Base-by-base conservation (phyloP, 768 basidiomycete species). In the Zangia roseola region DNA sequence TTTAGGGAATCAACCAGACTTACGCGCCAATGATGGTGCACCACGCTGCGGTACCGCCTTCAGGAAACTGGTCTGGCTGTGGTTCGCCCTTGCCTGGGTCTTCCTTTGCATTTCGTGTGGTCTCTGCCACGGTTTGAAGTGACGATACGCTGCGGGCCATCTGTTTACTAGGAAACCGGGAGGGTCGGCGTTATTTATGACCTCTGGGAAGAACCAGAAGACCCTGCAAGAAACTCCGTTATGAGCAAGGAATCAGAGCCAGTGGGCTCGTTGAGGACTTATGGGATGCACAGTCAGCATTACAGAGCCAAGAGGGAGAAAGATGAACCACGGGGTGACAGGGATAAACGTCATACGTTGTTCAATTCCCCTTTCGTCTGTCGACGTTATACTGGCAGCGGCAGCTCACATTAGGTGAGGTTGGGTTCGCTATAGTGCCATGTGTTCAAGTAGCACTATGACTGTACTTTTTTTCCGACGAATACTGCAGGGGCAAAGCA, bases 41-140 rank as follows among this genome's bases (percentile, higher is more conserved):
- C 65, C 65, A 67, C 6, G 64, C 65, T 20, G 52, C 58, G 3
- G 46, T 30, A 5, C 65, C 65, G 10, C 67, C 65, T 50, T 67
- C 65, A 0, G 65, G 65, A 24, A 67, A 68, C 10, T 56, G 53
- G 17, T 30, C 21, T 17, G n/a, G 10, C 2, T 39, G 38, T 3
- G 17, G 12, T 13, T 2, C 42, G 6, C 12, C 16, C 36, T 38
- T 45, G 6, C 38, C 47, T 28, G 10, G n/a, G 28, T 30, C 40
- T 5, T 49, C 41, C 26, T 53, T 54, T 2, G n/a, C 16, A 8
- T 53, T 10, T 1, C 40, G 17, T 28, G 43, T 30, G 21, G 34
- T 25, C 34, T 40, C 48, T 35, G 17, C 19, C 10, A 12, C 6
- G 2, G 50, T 39, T 23, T 38, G 47, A 19, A 24, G 45, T 4